Evolutionary conservation across 2,329 filamentous ascomycete genomes (phyloP), one percentile per base, ranked within the genome.

Genomic region (Sarocladiaceae sp.): DNA sequence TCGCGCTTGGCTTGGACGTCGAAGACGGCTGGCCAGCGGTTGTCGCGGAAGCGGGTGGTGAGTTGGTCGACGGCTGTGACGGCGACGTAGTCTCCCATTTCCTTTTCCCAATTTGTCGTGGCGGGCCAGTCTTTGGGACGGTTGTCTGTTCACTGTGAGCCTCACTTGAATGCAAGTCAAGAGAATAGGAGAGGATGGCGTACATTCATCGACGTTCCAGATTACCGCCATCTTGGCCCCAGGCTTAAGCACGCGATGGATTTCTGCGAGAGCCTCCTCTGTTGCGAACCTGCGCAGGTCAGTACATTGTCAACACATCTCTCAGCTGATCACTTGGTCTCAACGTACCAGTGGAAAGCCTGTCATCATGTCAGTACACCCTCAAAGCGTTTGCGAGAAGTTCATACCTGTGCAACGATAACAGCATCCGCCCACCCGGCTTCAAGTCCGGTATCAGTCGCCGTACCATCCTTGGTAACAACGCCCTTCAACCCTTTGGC

Each of bases 161-260:
- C 26, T 33, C n/a, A n/a, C n/a, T n/a, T n/a, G n/a, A n/a, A n/a
- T n/a, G n/a, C n/a, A n/a, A n/a, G 29, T 33, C 29, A 33, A 33
- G 8, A 22, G 15, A 15, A n/a, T 18, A 39, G 29, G 22, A 26
- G 23, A n/a, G 13, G 8, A 31, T 20, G 22, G 69, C 76, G 61
- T 67, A 85, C 84, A 88, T 57, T 87, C 83, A 64, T 89, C 86
- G 54, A 85, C 72, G 59, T 89, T 90, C 87, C 87, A 90, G 51
- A 90, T 83, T 64, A 88, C 66, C 13, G 82, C 86, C 25, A 90
- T 71, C 25, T 74, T 73, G 6, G 78, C 79, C 6, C 76, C 77
- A 1, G 82, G 82, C 60, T 77, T 78, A 46, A 90, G 67, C 0
- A 87, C 77, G 44, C 86, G 78, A 58, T 82, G 77, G n/a, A 90